Base-by-base conservation (phyloP, 305 asterid species). In the Fraxinus nigra region DNA sequence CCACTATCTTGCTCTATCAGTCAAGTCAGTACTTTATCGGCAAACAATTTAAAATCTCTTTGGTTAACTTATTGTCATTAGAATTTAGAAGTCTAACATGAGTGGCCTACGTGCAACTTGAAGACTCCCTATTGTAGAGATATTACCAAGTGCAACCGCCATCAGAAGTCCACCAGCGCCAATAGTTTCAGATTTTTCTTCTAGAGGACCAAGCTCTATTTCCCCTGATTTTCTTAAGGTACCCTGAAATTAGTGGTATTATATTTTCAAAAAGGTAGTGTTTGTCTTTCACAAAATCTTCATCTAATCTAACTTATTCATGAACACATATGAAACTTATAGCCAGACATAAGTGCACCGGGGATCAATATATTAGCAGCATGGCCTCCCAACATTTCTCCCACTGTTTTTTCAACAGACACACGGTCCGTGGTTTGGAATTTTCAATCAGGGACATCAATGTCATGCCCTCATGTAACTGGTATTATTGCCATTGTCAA, bases 311-410 rank as follows among this genome's bases (percentile, higher is more conserved):
- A 51, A 51, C 63, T 51, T 51, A 6, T 51, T 51, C 22, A 14
- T 1, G 63, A 5, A 51, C 63, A 51, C n/a, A 46, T 46, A 11
- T 13, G 56, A 46, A 20, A 24, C 8, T 5, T 22, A 35, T 84
- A 92, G 95, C 97, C 95, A 48, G 97, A 92, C 63, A 85, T 92
- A 74, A 88, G 89, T 80, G 97, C 95, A 10, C 95, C 97, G 0
- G 97, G 93, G 78, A 75, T 80, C 22, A 89, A 85, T 78, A 84
- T 90, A 38, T 43, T 90, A 83, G 93, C 92, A 74, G 92, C 97
- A 72, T 91, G 95, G 97, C 90, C 93, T n/a, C 84, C 90, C 1
- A 85, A 81, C 37, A 34, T 84, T 37, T 74, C 92, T 40, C 93
- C 94, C 2, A 85, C 89, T 0, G 56, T 79, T 5, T 81, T 84